Conservation (phyloP, 2,329 filamentous ascomycete genomes). For the Clonostachys sp. region DNA sequence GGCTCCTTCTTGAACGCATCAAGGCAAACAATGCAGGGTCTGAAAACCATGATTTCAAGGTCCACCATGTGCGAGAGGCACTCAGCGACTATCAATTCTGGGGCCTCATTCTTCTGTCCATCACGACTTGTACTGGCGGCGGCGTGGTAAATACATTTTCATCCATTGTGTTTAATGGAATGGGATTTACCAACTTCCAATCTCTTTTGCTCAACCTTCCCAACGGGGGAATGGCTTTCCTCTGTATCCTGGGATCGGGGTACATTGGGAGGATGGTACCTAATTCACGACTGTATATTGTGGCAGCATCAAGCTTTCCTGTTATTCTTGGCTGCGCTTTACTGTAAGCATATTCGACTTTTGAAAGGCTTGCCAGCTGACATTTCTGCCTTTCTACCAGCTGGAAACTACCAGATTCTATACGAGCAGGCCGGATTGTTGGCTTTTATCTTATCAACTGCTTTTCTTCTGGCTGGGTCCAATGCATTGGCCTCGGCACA, state of each 20-base stretch:
- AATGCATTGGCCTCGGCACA: slow-evolving; percentile 20
- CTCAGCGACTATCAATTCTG: slow-evolving; percentile 16
- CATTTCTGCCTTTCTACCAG: not conserved
- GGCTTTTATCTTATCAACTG: slow-evolving; percentile 21
- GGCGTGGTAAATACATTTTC: slow-evolving; percentile 20
- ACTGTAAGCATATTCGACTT: slow-evolving; percentile 11
- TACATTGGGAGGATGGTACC: slow-evolving; percentile 15
- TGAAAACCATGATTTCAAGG: too few species aligned
- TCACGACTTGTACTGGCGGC: slow-evolving; percentile 19
- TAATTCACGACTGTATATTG: slow-evolving; percentile 17
- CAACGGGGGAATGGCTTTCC: slow-evolving; percentile 20
- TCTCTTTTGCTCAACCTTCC: slow-evolving; percentile 25
- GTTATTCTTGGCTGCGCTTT: slow-evolving; percentile 19
- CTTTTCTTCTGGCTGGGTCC: slow-evolving; percentile 20
- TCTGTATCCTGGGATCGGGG: slow-evolving; percentile 19
- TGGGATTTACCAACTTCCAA: slow-evolving; percentile 23
- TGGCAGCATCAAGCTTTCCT: slow-evolving; percentile 13
- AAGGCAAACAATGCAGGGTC: too few species aligned
- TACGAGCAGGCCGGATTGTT: slow-evolving; percentile 13
- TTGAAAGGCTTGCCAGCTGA: too few species aligned
- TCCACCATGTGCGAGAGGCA: too few species aligned
- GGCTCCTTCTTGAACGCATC: too few species aligned
- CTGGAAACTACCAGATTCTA: slow-evolving; percentile 14
- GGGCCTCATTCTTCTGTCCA: slow-evolving; percentile 18
- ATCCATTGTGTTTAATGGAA: slow-evolving; percentile 23